Percentiles rank a stretch among this genome's conserved stretches.
Evolutionary conservation across 192 early-diverging fungal genomes (phyloP).

Genomic region (Thamnidium elegans): DNA sequence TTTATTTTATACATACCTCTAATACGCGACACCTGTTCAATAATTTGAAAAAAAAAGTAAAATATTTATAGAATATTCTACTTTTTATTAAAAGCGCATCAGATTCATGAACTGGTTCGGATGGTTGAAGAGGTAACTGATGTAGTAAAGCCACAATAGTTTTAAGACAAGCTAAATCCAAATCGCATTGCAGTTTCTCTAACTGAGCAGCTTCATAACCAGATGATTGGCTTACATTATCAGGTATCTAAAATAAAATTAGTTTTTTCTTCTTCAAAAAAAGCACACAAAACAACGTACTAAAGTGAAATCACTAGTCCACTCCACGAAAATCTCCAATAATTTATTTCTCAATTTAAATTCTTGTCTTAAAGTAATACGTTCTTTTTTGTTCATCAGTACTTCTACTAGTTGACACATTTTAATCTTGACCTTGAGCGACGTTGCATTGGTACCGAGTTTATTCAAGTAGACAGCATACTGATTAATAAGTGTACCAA

Average conservation of each 20-base stretch:
- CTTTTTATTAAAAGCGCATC: slow-evolving; percentile 58
- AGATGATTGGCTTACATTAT: slow-evolving; percentile 4
- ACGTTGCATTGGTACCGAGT: slow-evolving; percentile 29
- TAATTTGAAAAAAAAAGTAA: slow-evolving; percentile 72
- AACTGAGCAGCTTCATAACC: slow-evolving; percentile 28
- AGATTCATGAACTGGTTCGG: slow-evolving; percentile 50
- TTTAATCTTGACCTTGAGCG: slow-evolving; percentile 52
- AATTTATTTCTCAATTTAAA: slow-evolving; percentile 54
- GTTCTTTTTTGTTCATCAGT: slow-evolving; percentile 50
- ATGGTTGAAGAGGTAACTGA: slow-evolving; percentile 66
- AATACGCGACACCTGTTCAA: slow-evolving; percentile 60
- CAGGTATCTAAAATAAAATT: slow-evolving; percentile 18
- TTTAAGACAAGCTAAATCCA: slow-evolving; percentile 76
- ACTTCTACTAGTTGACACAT: slow-evolving; percentile 59
- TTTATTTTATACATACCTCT: slow-evolving; percentile 36
- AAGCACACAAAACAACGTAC: slow-evolving; percentile 28
- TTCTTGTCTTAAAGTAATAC: slow-evolving; percentile 52
- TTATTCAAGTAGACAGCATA: slow-evolving; percentile 54
- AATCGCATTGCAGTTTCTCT: slow-evolving; percentile 62
- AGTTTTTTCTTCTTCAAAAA: background rate
- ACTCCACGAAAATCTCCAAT: slow-evolving; percentile 47
- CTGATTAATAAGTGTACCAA: slow-evolving; percentile 45
- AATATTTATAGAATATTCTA: slow-evolving; percentile 67
- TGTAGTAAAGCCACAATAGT: slow-evolving; percentile 64
- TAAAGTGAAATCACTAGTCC: slow-evolving; percentile 52